These are phyloP conservation scores for Lentinula novae-zelandiae DNA, from an alignment of 1,284 basidiomycete genomes.

Conservation along the genomic window DNA sequence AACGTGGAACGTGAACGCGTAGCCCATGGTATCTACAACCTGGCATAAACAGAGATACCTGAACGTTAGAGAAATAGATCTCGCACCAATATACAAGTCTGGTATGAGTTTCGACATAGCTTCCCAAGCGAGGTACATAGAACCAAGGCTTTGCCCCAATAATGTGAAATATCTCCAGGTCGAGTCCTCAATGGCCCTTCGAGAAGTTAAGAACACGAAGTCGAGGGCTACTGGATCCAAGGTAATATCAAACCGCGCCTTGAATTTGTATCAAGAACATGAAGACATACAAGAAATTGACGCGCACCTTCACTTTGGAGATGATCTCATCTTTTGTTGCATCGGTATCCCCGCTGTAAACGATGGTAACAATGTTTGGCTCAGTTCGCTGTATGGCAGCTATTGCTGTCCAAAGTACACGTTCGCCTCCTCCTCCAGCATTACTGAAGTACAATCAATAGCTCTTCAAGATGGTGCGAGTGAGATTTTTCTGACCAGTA, in stretches of 20 bases:
- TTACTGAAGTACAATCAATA: conserved; percentile 59
- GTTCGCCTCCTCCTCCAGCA: conserved; percentile 95
- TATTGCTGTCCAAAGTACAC: conserved; percentile 94
- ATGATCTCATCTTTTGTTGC: conserved; percentile 84
- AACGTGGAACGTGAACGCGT: conserved; percentile 88
- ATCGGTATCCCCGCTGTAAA: conserved; percentile 89
- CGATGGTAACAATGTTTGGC: conserved; percentile 68
- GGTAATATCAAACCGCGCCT: conserved; percentile 84
- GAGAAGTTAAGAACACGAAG: conserved; percentile 75
- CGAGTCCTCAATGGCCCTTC: conserved; percentile 76
- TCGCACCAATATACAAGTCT: conserved; percentile 84
- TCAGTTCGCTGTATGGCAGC: conserved; percentile 74
- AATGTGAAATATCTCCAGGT: conserved; percentile 90
- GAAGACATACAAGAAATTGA: neutral
- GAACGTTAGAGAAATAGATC: neutral
- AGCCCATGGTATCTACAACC: conserved; percentile 90
- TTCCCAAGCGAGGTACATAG: conserved; percentile 80
- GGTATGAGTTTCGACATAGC: conserved; percentile 74
- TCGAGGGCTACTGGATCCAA: conserved; percentile 64
- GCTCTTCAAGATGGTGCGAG: conserved; percentile 28
- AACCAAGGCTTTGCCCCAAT: conserved; percentile 88
- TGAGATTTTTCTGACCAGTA: conserved; percentile 69
- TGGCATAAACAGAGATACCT: neutral
- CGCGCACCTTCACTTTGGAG: conserved; percentile 71
- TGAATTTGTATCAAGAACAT: neutral